Percentiles rank a stretch among this genome's conserved stretches.
Conservation (phyloP, 768 basidiomycete genomes). For the Tephrocybe sp. region DNA sequence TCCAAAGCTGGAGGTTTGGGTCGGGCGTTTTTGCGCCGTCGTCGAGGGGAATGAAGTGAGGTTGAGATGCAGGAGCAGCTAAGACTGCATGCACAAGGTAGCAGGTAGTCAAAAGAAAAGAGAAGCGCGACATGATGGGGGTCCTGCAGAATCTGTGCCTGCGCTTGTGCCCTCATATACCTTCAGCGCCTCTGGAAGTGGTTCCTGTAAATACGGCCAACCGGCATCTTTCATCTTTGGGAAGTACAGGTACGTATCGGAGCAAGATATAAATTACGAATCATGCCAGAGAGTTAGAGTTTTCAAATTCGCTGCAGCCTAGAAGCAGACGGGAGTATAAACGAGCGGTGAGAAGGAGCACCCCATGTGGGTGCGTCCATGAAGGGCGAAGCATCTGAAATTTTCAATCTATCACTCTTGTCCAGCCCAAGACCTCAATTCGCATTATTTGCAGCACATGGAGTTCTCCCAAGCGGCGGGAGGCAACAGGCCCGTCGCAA, state of each 20-base stretch:
- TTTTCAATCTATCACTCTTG: no score
- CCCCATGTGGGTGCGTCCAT: no score
- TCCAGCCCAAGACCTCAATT: background rate
- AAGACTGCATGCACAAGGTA: background rate
- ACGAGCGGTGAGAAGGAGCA: background rate
- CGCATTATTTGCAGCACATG: no score
- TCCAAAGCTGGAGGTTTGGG: conserved; percentile 9
- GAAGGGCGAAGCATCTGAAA: no score
- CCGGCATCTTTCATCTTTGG: background rate
- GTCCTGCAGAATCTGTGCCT: background rate
- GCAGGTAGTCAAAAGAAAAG: background rate
- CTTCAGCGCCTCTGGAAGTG: background rate
- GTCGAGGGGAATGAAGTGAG: background rate
- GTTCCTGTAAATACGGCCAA: background rate
- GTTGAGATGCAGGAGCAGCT: conserved; percentile 7
- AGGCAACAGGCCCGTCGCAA: no score
- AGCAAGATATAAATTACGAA: background rate
- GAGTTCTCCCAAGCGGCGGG: no score
- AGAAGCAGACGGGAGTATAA: background rate
- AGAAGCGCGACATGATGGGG: conserved; percentile 5
- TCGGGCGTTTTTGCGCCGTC: background rate
- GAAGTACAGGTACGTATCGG: background rate
- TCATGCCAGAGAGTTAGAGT: background rate
- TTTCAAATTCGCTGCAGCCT: background rate
- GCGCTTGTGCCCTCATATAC: background rate